Evolutionary conservation across 2,329 filamentous ascomycete genomes (phyloP), one percentile per base, ranked within the genome.

Genomic region (Neospermospora avenae): DNA sequence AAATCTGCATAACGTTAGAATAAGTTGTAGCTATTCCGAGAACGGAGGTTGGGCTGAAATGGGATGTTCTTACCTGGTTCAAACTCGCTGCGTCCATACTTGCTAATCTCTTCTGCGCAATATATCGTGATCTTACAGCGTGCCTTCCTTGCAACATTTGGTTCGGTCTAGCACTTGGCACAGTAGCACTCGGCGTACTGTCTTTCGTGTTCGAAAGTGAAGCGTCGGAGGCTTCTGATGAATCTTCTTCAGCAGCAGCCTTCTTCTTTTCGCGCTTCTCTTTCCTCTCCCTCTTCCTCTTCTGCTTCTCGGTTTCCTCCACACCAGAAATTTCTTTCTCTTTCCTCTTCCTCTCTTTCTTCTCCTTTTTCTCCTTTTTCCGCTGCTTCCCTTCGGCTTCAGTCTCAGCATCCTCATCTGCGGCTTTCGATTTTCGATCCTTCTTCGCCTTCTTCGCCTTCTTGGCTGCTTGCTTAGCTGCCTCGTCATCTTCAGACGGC

Each of bases 91-190:
- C 82, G 74, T 97, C 90, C 77, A 91, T 83, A 60, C 92, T 83
- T 2, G 93, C 92, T 77, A 88, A 84, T 69, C 86, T 87, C 79
- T 98, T 98, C 69, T 95, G 90, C 59, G 88, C 88, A 70, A 98
- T 96, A 74, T 93, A 91, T 62, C 91, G 83, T 67, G 90, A 86
- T 64, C 93, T 81, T 49, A 93, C 85, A 57, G 89, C 83, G 72
- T 93, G 90, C 65, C 91, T 83, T 52, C 82, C 76, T 73, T 75
- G 76, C 62, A 73, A 77, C 60, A 80, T 81, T 28, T 78, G 78
- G 48, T 75, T 77, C 56, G 76, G 77, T 51, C 78, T 77, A 24
- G 74, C 77, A 22, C 75, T 78, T 2, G 76, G 74, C 1, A 64
- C 69, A 60, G 61, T 68, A 54, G 54, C 66, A 31, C 48, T 25